Base-by-base conservation (phyloP, 352 stramenopile species). In the Phytophthora cactorum region DNA sequence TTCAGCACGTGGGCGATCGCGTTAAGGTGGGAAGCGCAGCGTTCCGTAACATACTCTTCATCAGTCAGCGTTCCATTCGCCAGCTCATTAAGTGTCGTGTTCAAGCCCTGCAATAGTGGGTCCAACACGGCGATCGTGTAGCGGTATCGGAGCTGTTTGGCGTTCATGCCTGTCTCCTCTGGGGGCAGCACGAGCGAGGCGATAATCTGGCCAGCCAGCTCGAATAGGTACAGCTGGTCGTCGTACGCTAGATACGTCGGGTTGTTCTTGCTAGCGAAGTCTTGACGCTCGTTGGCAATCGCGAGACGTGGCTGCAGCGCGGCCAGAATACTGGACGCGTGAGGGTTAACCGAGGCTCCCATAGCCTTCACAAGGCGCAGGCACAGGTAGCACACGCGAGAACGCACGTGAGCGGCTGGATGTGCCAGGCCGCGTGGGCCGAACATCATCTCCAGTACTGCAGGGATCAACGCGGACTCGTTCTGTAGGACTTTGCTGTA, bases 141-240 rank as follows among this genome's bases (percentile, higher is more conserved):
- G 53, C 88, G 75, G 61, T 86, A 90, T 49, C 71, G 71, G 36
- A 78, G 71, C 62, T 75, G 49, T 70, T 93, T 96, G 34, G 87
- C 75, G 22, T 86, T 75, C 60, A 90, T 79, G 12, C 62, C 71
- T 43, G 57, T 75, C 34, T 72, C 57, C 38, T 70, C 34, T 43
- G 53, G 27, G 6, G 66, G 61, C 8, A 67, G 45, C 15, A 79
- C 63, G 9, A 94, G 74, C 36, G 81, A 87, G 41, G 86, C 82
- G 38, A 97, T 92, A 29, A 97, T 81, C 43, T 95, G 84, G 5
- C 89, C 89, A 5, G 88, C 82, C 1, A 96, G 75, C 65, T 97
- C 88, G 59, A 96, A 97, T 12, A 97, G 72, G 62, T 96, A 96
- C 38, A 96, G 55, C 58, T 93, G 87, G 55, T 96, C 88, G 31